Base-by-base conservation (phyloP, 192 early-diverging fungal genomes). In the Mortierella claussenii region DNA sequence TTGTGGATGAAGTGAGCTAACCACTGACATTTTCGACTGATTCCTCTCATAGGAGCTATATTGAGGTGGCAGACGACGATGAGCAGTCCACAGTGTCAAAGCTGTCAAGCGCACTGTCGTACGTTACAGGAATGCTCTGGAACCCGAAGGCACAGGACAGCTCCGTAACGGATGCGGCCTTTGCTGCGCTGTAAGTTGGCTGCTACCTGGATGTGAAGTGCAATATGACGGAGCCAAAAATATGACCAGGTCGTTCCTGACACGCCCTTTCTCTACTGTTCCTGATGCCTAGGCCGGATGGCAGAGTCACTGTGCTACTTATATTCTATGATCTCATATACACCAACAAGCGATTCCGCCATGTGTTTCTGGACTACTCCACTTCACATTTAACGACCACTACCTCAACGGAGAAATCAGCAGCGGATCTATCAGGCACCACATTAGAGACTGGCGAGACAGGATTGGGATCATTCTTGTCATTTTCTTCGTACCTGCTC, bases 261-360 rank as follows among this genome's bases (percentile, higher is more conserved):
- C n/a, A n/a, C n/a, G n/a, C n/a, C n/a, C n/a, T n/a, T n/a, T n/a
- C n/a, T n/a, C n/a, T n/a, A n/a, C 33, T 34, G 15, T 34, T 32
- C n/a, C 2, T 31, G 30, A 21, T 32, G 13, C 56, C 24, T 28
- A 87, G 86, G 11, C 86, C 86, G 24, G 69, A 83, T 26, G 52
- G 66, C 23, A 71, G 81, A 42, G 44, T 79, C 9, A 68, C 83
- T 1, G 55, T 85, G 17, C 57, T 87, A 10, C 28, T 87, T 18
- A 37, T 73, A 6, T 62, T 85, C 30, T 86, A 86, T 49, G 86
- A 88, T 12, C 59, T 88, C 15, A 34, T 86, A 9, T 69, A 84
- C 51, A 78, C 56, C 13, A 88, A 88, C 49, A 52, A 63, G 27
- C 54, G 42, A 13, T 83, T 88, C 46, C 50, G 80, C 10, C 10